Evolutionary conservation across 495 filamentous ascomycete genomes (phyloP), one percentile per base, ranked within the genome.

Genomic region (Xylaria telfairii): DNA sequence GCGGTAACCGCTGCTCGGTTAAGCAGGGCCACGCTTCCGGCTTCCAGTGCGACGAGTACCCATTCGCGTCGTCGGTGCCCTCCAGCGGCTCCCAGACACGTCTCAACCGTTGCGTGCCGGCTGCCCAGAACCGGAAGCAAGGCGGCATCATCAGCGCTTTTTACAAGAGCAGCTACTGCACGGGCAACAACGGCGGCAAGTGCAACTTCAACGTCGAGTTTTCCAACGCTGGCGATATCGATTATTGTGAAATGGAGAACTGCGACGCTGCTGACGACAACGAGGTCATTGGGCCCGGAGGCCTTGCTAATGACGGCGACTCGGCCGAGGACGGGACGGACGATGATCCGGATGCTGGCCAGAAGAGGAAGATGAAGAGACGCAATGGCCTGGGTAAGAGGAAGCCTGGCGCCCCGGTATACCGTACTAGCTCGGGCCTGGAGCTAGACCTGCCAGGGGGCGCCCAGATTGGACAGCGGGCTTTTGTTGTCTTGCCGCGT

Each of bases 401-500:
- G 34, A 15, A 21, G 3, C 32, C 57, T 3, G 57, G 57, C 24
- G 57, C 57, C 1, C 57, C 57, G n/a, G 34, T 61, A 61, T 61
- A 61, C 5, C 57, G 57, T 24, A 61, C 57, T 13, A 61, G 57
- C 57, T 61, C 57, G 32, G 57, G 57, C 24, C 34, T 61, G 34
- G 57, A 61, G 34, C 13, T 61, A n/a, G 57, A 61, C 24, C 57
- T 61, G 24, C 57, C 32, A 6, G 13, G 34, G 15, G 57, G 57
- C 9, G 57, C 57, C 41, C 57, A 41, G 34, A 61, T 61, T n/a
- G 57, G 57, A 41, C 57, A 61, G 34, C 57, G 57, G n/a, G 57
- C 57, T 41, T 61, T 61, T 15, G 57, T 61, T 41, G 57, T 61
- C 34, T 61, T 61, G 57, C 57, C 57, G n/a, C 57, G 57, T n/a